Percentiles rank a stretch among this genome's conserved stretches.
phyloP scores from a whole-genome alignment of 352 stramenopile species.

The Phytophthora melonis region DNA sequence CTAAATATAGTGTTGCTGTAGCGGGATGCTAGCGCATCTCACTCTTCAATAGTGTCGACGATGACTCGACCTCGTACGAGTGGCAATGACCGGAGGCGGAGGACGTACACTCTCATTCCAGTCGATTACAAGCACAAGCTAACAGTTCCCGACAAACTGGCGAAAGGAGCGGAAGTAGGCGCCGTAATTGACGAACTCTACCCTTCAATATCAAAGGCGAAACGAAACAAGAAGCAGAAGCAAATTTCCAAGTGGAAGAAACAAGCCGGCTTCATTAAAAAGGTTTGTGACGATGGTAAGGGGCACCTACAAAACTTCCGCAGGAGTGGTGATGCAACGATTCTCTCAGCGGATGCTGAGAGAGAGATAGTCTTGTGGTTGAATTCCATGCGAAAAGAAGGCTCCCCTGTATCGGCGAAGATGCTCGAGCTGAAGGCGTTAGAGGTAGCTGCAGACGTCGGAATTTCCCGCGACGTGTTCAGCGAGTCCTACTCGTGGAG shows the following conservation, averaged over 20 bases:
- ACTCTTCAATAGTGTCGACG: not conserved
- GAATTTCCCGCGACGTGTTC: not conserved
- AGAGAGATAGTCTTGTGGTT: slow-evolving; percentile 9
- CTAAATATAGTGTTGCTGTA: not conserved
- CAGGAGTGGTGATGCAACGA: slow-evolving; percentile 4
- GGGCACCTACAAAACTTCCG: not conserved
- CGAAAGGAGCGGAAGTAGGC: not conserved
- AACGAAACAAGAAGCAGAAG: not conserved
- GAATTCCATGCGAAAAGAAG: slow-evolving; percentile 9
- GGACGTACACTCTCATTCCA: not conserved
- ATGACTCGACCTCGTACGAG: slow-evolving; percentile 5
- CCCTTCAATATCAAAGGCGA: not conserved
- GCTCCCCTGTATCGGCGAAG: slow-evolving; percentile 7
- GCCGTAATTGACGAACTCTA: not conserved
- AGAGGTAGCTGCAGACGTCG: slow-evolving; percentile 7
- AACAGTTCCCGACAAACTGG: not conserved
- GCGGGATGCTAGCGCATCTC: not conserved
- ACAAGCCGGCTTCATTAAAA: not conserved
- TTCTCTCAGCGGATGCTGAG: not conserved
- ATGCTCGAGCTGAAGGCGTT: not conserved
- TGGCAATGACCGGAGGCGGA: not conserved
- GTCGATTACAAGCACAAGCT: not conserved
- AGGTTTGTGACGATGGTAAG: not conserved
- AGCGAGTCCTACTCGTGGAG: slow-evolving; percentile 4
- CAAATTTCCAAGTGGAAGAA: slow-evolving; percentile 6